phyloP scores from a whole-genome alignment of 345 rosid genomes.

The Reutealis trisperma region DNA sequence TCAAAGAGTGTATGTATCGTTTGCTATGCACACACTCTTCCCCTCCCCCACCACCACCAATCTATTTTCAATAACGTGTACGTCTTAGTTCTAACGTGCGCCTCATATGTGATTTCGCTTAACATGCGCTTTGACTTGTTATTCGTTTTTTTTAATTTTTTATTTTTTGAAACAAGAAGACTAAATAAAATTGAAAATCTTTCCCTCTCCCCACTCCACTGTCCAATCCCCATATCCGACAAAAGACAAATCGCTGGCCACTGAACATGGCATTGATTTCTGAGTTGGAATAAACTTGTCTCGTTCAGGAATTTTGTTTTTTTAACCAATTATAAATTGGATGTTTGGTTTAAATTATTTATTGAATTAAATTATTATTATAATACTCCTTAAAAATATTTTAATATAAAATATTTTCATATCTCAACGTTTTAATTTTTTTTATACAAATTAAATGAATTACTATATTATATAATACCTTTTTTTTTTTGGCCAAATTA shows the following conservation, averaged over 20 bases:
- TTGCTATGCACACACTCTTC: no score
- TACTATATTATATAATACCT: no score
- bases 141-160: neutral
- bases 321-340: no score
- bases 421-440: no score
- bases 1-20: neutral
- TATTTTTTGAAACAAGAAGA: neutral
- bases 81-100: slow-evolving; percentile 6
- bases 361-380: no score
- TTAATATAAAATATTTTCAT: no score
- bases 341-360: no score
- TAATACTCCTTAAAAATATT: no score
- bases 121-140: neutral
- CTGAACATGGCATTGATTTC: neutral
- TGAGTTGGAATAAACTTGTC: neutral
- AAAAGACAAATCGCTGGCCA: slow-evolving; percentile 3
- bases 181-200: neutral
- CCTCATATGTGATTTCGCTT: neutral
- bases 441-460: no score
- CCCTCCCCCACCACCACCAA: neutral
- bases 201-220: neutral
- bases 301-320: no score
- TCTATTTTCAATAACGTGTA: neutral
- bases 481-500: no score
- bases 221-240: neutral